Base-by-base conservation (phyloP, 2,329 filamentous ascomycete species). In the Dactylellina haptotyla region DNA sequence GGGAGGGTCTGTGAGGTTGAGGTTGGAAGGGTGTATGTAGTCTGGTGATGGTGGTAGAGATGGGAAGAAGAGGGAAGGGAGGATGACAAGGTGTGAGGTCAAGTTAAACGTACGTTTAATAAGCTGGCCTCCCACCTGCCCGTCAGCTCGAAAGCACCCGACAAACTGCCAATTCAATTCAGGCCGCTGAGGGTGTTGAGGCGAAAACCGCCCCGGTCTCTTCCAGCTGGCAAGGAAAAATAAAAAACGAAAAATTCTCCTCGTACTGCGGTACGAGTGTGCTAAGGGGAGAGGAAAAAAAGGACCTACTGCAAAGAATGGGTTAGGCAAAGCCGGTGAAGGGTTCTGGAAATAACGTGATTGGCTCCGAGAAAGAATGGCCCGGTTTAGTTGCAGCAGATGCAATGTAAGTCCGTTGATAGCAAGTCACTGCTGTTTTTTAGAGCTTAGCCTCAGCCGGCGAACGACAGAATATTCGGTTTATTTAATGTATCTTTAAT, bases 61-160 rank as follows among this genome's bases (percentile, higher is more conserved):
- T 43, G 26, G 41, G 30, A 26, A 37, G 54, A 53, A 14, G 45
- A 53, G 32, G 30, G 45, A 25, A 48, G 10, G 43, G 26, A 6
- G 30, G 25, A 43, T 37, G 28, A 26, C 18, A 34, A 26, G 32
- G 64, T 26, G 56, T 43, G 41, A 62, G 16, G 65, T 50, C 12
- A 45, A 54, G 53, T 59, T 50, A 59, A 61, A 37, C 12, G 46
- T 25, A 30, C n/a, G 14, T n/a, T 26, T 30, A 46, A 46, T 20
- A 9, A 18, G 43, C 20, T 16, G 4, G 39, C n/a, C n/a, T 43
- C 45, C 50, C 43, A 64, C 61, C 46, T 54, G 65, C 51, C 66
- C 45, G 66, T 71, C 66, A 71, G 66, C 66, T 71, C 66, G 18
- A 71, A 63, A 63, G 50, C 66, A 71, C 66, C 66, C 66, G 66